A percentile compares a stretch with the other conserved stretches of the same genome.
These are phyloP conservation scores for Pezicula rhizophila DNA, from an alignment of 2,329 filamentous ascomycete genomes.

Conservation along the genomic window DNA sequence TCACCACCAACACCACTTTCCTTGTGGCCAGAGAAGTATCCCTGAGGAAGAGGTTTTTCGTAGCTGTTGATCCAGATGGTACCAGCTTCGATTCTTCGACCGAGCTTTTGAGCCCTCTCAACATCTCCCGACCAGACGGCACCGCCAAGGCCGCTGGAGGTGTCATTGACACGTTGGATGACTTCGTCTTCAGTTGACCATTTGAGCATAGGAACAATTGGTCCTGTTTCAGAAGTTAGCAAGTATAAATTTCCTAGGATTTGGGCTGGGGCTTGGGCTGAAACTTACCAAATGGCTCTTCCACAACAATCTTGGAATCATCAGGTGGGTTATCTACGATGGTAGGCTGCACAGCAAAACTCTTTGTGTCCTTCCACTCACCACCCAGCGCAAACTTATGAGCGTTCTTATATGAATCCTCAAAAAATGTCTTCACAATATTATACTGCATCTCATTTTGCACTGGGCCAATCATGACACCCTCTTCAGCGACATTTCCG, in stretches of 20 bases:
- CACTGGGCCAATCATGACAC: conserved; percentile 46
- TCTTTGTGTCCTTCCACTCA: conserved; percentile 27
- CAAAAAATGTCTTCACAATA: conserved; percentile 49
- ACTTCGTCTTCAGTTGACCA: conserved; percentile 58
- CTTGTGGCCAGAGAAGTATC: conserved; percentile 28
- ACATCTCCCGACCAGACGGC: conserved; percentile 53
- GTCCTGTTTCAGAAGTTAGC: conserved; percentile 29
- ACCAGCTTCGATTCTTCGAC: conserved; percentile 47
- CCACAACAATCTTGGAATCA: conserved; percentile 46
- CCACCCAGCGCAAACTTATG: conserved; percentile 45
- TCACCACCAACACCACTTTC: conserved; percentile 27
- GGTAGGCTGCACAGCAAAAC: conserved; percentile 52
- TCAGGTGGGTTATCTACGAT: conserved; percentile 52
- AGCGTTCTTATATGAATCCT: conserved; percentile 47
- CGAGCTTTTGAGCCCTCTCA: conserved; percentile 43
- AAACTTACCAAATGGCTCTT: conserved; percentile 48
- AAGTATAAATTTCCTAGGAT: background rate
- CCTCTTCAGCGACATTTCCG: conserved; percentile 30
- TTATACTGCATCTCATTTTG: conserved; percentile 63
- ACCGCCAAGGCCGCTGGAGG: conserved; percentile 46
- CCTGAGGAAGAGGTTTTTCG: conserved; percentile 39
- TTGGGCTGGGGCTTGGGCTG: background rate
- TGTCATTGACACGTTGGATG: conserved; percentile 46
- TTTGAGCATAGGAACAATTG: conserved; percentile 55
- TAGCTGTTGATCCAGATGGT: conserved; percentile 55